These are phyloP conservation scores for Penicillium salamii DNA, from an alignment of 495 filamentous ascomycete genomes.

Conservation along the genomic window DNA sequence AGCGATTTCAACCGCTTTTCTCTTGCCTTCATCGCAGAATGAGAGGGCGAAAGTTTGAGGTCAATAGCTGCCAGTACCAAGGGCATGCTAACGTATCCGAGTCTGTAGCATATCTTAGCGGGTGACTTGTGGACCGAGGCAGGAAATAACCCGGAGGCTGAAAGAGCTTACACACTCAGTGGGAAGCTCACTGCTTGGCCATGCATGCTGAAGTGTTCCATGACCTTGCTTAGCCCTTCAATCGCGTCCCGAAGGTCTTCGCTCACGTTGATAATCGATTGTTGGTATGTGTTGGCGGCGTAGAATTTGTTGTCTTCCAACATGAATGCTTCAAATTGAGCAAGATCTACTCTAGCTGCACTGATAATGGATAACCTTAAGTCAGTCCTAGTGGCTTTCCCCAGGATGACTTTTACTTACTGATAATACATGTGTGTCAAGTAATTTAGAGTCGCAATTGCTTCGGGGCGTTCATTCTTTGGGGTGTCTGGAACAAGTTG, in stretches of 20 bases:
- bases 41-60: conserved; percentile 30
- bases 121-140: not conserved
- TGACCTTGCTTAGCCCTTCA: conserved; percentile 17
- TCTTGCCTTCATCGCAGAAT: conserved; percentile 13
- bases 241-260: conserved; percentile 22
- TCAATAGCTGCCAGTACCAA: conserved; percentile 35
- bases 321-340: conserved; percentile 25
- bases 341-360: conserved; percentile 25
- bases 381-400: too few species aligned
- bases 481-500: not conserved
- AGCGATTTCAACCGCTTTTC: conserved; percentile 25
- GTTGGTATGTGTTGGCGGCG: conserved; percentile 11
- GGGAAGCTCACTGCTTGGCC: conserved; percentile 24
- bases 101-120: conserved; percentile 6
- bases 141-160: not conserved
- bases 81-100: conserved; percentile 35
- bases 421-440: conserved; percentile 52
- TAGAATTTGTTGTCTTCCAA: conserved; percentile 23
- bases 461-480: conserved; percentile 17
- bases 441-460: conserved; percentile 38
- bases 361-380: conserved; percentile 3
- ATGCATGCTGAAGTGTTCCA: conserved; percentile 33
- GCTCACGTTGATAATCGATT: conserved; percentile 13
- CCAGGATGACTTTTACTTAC: conserved; percentile 26
- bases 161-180: conserved; percentile 27